Evolutionary conservation across 352 stramenopile genomes (phyloP).

Genomic region (Globisporangium nagaii): DNA sequence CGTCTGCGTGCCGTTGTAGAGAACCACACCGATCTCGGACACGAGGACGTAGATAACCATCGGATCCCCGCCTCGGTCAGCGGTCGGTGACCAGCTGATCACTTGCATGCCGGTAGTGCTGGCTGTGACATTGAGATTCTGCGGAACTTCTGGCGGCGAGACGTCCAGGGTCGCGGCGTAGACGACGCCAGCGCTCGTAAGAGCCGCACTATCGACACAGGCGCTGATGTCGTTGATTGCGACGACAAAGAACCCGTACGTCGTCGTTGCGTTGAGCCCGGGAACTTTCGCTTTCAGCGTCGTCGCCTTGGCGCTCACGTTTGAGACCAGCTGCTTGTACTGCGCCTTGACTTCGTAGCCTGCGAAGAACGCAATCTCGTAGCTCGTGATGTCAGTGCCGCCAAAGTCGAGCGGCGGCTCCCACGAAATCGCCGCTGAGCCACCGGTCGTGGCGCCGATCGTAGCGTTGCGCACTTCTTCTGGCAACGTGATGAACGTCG

Average conservation of each 20-base stretch:
- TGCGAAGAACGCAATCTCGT: slow-evolving; percentile 39
- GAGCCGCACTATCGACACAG: slow-evolving; percentile 21
- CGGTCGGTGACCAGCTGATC: slow-evolving; percentile 29
- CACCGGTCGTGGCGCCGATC: slow-evolving; percentile 24
- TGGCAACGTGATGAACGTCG: slow-evolving; percentile 37
- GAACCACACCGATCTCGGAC: slow-evolving; percentile 13
- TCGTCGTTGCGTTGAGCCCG: slow-evolving; percentile 35
- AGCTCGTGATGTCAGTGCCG: slow-evolving; percentile 39
- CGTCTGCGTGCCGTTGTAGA: slow-evolving; percentile 42
- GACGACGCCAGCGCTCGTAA: slow-evolving; percentile 22
- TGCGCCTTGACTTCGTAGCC: slow-evolving; percentile 24
- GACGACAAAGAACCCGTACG: slow-evolving; percentile 49
- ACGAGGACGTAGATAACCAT: slow-evolving; percentile 32
- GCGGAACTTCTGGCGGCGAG: slow-evolving; percentile 28
- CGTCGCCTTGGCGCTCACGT: slow-evolving; percentile 14
- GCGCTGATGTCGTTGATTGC: slow-evolving; percentile 50
- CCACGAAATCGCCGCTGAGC: slow-evolving; percentile 38
- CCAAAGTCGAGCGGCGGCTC: slow-evolving; percentile 43
- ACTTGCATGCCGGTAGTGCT: slow-evolving; percentile 40
- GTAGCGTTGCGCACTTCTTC: slow-evolving; percentile 26
- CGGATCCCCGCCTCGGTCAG: slow-evolving; percentile 32
- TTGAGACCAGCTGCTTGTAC: slow-evolving; percentile 25
- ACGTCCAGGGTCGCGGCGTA: slow-evolving; percentile 29
- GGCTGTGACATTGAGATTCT: slow-evolving; percentile 16
- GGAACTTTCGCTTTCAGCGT: slow-evolving; percentile 30